Base-by-base conservation (phyloP, 1,284 basidiomycete species). In the Tilletia caries region DNA sequence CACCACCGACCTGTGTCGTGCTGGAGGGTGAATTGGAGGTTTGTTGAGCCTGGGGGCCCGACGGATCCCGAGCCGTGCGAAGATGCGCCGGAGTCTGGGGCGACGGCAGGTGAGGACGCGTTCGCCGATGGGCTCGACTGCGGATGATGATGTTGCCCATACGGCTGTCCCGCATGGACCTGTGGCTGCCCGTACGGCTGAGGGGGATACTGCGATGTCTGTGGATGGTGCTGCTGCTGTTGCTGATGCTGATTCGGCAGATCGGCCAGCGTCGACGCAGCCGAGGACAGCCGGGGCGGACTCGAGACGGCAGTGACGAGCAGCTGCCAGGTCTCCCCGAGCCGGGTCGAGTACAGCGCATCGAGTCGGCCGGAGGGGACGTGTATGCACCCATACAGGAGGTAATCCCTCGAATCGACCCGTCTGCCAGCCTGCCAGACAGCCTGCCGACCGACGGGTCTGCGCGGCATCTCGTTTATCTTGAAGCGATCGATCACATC, bases 1-100 rank as follows among this genome's bases (percentile, higher is more conserved):
- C 92, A 93, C 89, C 92, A 95, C 74, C 91, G 88, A 0, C 95
- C 95, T 1, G 92, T 89, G 80, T 97, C 93, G 77, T 95, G 92
- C 83, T 97, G 93, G 33, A 98, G 84, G 71, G 89, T 92, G 71
- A 98, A 83, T 87, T 97, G 90, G 73, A 97, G 82, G 20, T 83
- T 80, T 0, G 82, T 82, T 33, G 78, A 71, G 3, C 79, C 79
- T 0, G 79, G 75, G 5, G 75, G 73, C 5, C 73, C 75, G 5
- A 75, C 33, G 1, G 70, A 60, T 18, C 54, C 71, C 2, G 66
- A 34, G 25, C 27, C 54, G 1, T 68, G 32, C 0, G 71, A 37
- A 1, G 73, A 65, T 4, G 54, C 54, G 10, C 54, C 54, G 10
- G 54, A 60, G 20, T 60, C 54, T 4, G 71, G 52, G 18, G 68